Conservation (phyloP, 1,139 yeast genomes). For the Candida sanyaensis region DNA sequence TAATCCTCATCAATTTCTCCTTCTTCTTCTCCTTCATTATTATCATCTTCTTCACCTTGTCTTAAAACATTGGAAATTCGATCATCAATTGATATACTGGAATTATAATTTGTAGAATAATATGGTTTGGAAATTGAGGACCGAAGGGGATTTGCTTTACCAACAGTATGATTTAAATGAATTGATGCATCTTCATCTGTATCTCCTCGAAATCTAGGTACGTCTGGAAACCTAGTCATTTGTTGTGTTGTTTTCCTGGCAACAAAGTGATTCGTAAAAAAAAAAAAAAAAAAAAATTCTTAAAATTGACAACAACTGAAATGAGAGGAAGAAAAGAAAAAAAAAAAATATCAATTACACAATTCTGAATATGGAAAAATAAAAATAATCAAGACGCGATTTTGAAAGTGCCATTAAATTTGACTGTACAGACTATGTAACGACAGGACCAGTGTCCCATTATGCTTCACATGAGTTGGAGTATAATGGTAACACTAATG, state of each 20-base stretch:
- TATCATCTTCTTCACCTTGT: constrained; percentile 3
- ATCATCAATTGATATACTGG: constrained; percentile 4
- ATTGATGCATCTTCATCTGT: constrained; percentile 49
- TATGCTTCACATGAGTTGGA: too few relatives aligned
- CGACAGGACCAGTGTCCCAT: too few relatives aligned
- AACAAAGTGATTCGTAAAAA: not conserved
- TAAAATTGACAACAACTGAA: not conserved
- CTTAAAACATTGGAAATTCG: constrained; percentile 7
- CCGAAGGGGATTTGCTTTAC: constrained; percentile 39
- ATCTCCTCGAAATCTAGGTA: constrained; percentile 41
- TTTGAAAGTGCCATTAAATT: too few relatives aligned
- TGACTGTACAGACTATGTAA: too few relatives aligned
- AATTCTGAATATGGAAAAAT: too few relatives aligned
- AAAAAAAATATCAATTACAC: not conserved
- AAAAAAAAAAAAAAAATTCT: too few relatives aligned
- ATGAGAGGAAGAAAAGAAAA: not conserved
- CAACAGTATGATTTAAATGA: constrained; percentile 39
- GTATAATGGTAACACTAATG: too few relatives aligned
- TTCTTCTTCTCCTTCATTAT: constrained; percentile 7
- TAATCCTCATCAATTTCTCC: constrained; percentile 13
- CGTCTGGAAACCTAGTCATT: constrained; percentile 24
- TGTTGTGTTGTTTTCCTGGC: not conserved
- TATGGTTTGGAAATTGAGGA: constrained; percentile 4
- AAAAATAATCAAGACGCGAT: too few relatives aligned
- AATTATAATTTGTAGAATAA: not conserved